Evolutionary conservation across 192 early-diverging fungal species (phyloP), one percentile per base, ranked within the genome.

Genomic region (Phlyctochytrium bullatum): DNA sequence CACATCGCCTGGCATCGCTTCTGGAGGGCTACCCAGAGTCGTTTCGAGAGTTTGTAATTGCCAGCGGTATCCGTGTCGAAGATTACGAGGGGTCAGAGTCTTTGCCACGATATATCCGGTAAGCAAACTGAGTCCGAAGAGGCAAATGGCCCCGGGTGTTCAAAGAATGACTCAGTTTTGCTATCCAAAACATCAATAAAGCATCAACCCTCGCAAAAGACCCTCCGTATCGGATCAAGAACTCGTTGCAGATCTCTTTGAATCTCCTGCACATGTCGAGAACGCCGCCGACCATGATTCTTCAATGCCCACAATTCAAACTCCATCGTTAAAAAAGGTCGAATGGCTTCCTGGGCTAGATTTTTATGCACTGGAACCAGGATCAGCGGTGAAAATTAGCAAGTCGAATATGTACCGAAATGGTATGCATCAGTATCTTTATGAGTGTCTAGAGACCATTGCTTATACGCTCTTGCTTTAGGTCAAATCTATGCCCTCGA

Each of bases 401-500:
- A 47, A 47, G 6, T 47, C 10, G 10, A 47, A 6, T 47, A 20
- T 20, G 20, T 47, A 14, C 40, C 6, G 20, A 20, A 47, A 47
- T 20, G 40, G 40, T 47, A 14, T 20, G 40, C n/a, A n/a, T n/a
- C n/a, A n/a, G n/a, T n/a, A n/a, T 47, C 20, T 47, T 47, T 20
- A 14, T 47, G 40, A 47, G 6, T 20, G 6, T 47, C 40, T 20
- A 47, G 10, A 47, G 6, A 6, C 40, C 6, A 47, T 6, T 14
- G 40, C 10, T 20, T 47, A 47, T n/a, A n/a, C n/a, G n/a, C 6
- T 20, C 40, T 20, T 47, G 10, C 40, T 20, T 14, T 14, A 47
- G 67, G 67, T 16, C 2, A 17, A 0, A 27, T 92, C 23, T 80
- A 87, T 63, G 91, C 90, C 17, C 89, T 95, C 63, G 93, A 95